Base-by-base conservation (phyloP, 352 stramenopile genomes). In the Phytopythium boreale region DNA sequence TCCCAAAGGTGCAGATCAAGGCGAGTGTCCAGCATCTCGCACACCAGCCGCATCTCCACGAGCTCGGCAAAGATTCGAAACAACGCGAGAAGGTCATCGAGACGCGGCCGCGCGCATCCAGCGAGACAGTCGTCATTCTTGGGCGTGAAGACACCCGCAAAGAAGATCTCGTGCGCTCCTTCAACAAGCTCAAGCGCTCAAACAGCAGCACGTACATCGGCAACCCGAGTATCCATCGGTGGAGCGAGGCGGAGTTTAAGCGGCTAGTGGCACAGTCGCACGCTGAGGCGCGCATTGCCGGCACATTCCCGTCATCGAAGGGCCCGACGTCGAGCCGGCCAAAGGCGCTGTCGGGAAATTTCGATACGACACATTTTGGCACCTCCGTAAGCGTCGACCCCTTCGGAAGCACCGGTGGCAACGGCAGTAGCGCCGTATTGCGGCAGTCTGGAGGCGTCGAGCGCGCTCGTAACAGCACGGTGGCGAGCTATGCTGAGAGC, bases 1-100 rank as follows among this genome's bases (percentile, higher is more conserved):
- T 95, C 29, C 87, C 87, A 0, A 93, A 90, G 60, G 87, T 93
- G 11, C 83, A 93, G 56, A 93, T 95, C 52, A 84, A 93, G 29
- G 72, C 84, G 12, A 92, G 82, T 26, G 84, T 87, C 2, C 86
- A 94, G 66, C 86, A 92, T 59, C 72, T 92, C 12, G 82, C 78
- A 0, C 84, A 93, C 27, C 80, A 92, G 59, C 77, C 83, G 4
- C 81, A 87, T 51, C 68, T 92, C 7, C 71, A 90, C 55, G 74
- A 72, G 26, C 24, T 80, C 59, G 74, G 62, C 20, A 81, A 77
- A 61, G 74, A 79, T n/a, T 68, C 73, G 4, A 82, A 76, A 44
- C 71, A 74, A 36, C 74, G 62, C 49, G 67, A 63, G 4, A 72
- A 70, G 9, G 73, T 67, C 36, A 63, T 57, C 37, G 67, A 73